A percentile compares a stretch with the other conserved stretches of the same genome.
Evolutionary conservation across 2,329 filamentous ascomycete genomes (phyloP).

Genomic region (Myotisia sp.): DNA sequence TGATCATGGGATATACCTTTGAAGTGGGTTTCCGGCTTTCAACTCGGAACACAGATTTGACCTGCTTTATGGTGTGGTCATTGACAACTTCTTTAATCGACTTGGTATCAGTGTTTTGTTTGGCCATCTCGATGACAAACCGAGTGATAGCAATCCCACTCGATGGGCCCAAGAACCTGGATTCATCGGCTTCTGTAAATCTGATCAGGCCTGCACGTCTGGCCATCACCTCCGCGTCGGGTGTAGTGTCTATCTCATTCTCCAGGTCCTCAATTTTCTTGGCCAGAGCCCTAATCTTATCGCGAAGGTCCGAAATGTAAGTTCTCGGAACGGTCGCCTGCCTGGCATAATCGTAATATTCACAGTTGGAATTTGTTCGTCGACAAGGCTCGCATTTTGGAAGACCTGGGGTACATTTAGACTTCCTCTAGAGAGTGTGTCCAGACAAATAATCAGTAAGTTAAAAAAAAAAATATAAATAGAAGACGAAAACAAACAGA

Average conservation of each 20-base stretch:
- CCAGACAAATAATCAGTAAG: too few relatives aligned
- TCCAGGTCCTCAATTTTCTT: constrained; percentile 66
- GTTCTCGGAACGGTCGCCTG: constrained; percentile 73
- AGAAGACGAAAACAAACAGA: too few relatives aligned
- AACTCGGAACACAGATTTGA: constrained; percentile 53
- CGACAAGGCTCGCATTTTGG: constrained; percentile 88
- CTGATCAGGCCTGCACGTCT: constrained; percentile 74
- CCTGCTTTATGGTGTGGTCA: constrained; percentile 50
- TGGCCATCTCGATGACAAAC: constrained; percentile 90
- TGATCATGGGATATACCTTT: constrained; percentile 83
- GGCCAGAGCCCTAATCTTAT: constrained; percentile 69
- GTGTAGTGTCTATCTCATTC: constrained; percentile 56
- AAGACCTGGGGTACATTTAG: constrained; percentile 81
- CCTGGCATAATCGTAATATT: constrained; percentile 86
- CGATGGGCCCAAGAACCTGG: constrained; percentile 80
- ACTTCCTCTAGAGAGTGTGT: constrained; percentile 59
- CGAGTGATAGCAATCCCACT: constrained; percentile 93
- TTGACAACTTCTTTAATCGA: constrained; percentile 87
- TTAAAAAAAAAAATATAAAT: not conserved
- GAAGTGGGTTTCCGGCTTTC: constrained; percentile 52
- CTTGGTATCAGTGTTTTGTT: constrained; percentile 78
- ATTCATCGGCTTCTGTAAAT: constrained; percentile 72
- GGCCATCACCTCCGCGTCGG: constrained; percentile 69
- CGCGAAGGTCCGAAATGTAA: constrained; percentile 85
- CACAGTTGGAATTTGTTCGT: constrained; percentile 77